Evolutionary conservation across 225 moss, liverwort and hornwort species (phyloP).

Genomic region (Polytrichum formosum): DNA sequence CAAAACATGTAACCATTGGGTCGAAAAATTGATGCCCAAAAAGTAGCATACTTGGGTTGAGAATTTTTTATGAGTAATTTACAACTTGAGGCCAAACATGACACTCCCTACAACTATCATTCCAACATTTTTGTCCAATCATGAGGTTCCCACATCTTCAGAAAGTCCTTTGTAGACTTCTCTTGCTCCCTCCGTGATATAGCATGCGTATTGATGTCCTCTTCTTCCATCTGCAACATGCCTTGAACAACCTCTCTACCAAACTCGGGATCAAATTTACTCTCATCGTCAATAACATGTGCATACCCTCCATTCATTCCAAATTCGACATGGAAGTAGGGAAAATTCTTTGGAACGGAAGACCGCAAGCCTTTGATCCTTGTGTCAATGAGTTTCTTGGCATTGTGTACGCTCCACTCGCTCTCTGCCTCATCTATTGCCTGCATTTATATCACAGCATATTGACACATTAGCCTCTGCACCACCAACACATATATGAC

Average conservation of each 20-base stretch:
- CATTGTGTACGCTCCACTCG: slow-evolving; percentile 97
- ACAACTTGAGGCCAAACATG: no score
- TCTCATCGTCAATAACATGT: slow-evolving; percentile 97
- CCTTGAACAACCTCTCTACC: slow-evolving; percentile 80
- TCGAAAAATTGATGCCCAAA: no score
- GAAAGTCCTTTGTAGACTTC: slow-evolving; percentile 59
- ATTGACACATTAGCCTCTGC: no score
- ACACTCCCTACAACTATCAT: not conserved
- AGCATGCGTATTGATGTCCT: slow-evolving; percentile 41
- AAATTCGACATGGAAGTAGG: slow-evolving; percentile 97
- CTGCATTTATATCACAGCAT: slow-evolving; percentile 35
- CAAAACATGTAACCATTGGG: no score
- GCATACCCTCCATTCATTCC: slow-evolving; percentile 89
- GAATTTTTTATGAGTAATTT: no score
- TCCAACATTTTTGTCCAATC: slow-evolving; percentile 99
- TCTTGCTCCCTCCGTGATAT: slow-evolving; percentile 66
- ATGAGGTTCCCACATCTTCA: slow-evolving; percentile 82
- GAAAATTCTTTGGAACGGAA: slow-evolving; percentile 87
- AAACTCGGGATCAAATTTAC: slow-evolving; percentile 73
- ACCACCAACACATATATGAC: no score
- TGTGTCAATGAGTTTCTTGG: slow-evolving; percentile 93
- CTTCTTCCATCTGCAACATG: slow-evolving; percentile 66
- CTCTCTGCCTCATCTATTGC: slow-evolving; percentile 99
- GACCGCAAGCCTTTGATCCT: slow-evolving; percentile 65
- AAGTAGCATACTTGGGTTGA: no score